Evolutionary conservation across 2,329 filamentous ascomycete genomes (phyloP).

Genomic region (Dactylellina parvicollis): DNA sequence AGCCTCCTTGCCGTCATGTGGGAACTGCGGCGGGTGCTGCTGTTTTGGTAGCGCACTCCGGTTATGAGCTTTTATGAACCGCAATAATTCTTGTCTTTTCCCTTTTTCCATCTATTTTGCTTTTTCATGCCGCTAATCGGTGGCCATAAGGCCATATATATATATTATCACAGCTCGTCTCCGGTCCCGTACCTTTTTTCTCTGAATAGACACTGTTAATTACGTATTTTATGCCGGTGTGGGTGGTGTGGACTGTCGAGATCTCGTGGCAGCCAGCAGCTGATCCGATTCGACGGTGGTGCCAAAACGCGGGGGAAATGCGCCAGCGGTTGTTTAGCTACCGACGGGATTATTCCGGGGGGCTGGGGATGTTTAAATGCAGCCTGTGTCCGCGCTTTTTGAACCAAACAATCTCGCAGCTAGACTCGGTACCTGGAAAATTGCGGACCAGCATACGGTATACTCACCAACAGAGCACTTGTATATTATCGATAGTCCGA

Average conservation of each 20-base stretch:
- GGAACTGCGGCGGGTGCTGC: neutral
- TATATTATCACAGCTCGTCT: no score
- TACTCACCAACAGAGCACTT: no score
- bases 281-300: conserved; percentile 46
- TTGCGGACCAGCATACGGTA: no score
- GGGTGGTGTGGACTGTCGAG: conserved; percentile 6
- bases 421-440: no score
- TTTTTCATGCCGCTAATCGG: neutral
- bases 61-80: neutral
- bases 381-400: neutral
- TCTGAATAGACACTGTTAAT: no score
- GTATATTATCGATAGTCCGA: no score
- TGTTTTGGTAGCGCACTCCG: neutral
- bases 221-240: neutral
- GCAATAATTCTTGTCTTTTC: neutral
- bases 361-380: conserved; percentile 12
- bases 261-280: conserved; percentile 48
- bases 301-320: conserved; percentile 34
- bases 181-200: no score
- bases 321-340: neutral
- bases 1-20: neutral
- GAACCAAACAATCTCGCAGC: neutral
- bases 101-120: neutral
- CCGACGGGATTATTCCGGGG: conserved; percentile 2
- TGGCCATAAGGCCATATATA: no score